Evolutionary conservation across 108 stramenopile genomes (phyloP).

Genomic region (Cylindrotheca fusiformis): DNA sequence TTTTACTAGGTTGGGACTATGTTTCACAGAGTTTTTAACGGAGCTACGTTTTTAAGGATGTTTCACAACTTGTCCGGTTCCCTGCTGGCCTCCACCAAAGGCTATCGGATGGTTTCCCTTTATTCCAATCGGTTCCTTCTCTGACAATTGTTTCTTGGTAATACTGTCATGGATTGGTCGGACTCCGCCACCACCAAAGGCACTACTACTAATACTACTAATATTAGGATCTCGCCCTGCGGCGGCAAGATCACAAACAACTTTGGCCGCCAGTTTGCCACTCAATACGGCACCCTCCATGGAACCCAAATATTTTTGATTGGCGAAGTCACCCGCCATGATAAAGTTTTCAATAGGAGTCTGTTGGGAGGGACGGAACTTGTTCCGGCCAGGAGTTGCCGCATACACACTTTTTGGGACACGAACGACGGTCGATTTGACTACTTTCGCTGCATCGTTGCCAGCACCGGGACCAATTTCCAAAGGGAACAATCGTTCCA

Average conservation of each 20-base stretch:
- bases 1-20: too few species aligned
- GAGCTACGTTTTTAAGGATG: slow-evolving; percentile 18
- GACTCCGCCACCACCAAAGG: not conserved
- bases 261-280: slow-evolving; percentile 83
- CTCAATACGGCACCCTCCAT: slow-evolving; percentile 93
- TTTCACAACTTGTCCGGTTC: slow-evolving; percentile 10
- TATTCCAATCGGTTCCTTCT: slow-evolving; percentile 25
- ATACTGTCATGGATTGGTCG: slow-evolving; percentile 7
- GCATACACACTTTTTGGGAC: slow-evolving; percentile 89
- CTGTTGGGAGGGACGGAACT: slow-evolving; percentile 84
- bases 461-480: slow-evolving; percentile 77
- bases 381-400: slow-evolving; percentile 84
- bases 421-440: slow-evolving; percentile 86
- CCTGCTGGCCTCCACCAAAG: slow-evolving; percentile 40
- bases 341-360: slow-evolving; percentile 89
- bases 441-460: slow-evolving; percentile 56
- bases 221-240: too few species aligned
- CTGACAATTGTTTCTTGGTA: not conserved
- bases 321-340: slow-evolving; percentile 88
- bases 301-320: slow-evolving; percentile 88
- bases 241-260: slow-evolving; percentile 15
- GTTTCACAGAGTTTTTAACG: too few species aligned
- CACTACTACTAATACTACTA: too few species aligned
- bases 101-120: slow-evolving; percentile 33
- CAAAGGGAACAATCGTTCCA: slow-evolving; percentile 87